These are phyloP conservation scores for Paracorniculantispora psalliotae DNA, from an alignment of 2,329 filamentous ascomycete genomes.

Conservation along the genomic window DNA sequence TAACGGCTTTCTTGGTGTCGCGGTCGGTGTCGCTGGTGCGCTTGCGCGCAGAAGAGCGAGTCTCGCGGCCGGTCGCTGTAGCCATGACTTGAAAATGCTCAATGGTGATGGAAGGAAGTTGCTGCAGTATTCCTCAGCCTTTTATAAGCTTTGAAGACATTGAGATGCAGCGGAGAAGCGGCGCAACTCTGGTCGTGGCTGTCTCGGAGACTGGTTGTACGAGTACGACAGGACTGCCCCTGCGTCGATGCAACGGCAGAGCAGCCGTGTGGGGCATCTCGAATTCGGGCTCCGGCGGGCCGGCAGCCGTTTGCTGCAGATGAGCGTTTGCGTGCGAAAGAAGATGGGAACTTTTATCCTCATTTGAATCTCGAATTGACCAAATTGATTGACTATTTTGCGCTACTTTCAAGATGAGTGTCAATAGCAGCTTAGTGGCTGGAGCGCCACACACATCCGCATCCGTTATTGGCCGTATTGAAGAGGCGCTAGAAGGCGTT, in stretches of 20 bases:
- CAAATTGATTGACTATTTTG: not conserved
- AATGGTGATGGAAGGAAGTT: not conserved
- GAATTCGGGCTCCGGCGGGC: slow-evolving; percentile 9
- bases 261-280: slow-evolving; percentile 8
- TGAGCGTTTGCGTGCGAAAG: not conserved
- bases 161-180: slow-evolving; percentile 5
- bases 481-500: slow-evolving; percentile 28
- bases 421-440: not conserved
- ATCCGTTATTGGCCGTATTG: slow-evolving; percentile 30
- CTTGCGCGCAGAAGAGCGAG: slow-evolving; percentile 36
- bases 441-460: slow-evolving; percentile 15
- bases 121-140: not conserved
- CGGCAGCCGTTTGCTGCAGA: not conserved
- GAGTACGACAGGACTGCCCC: slow-evolving; percentile 6
- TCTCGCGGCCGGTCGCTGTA: slow-evolving; percentile 25
- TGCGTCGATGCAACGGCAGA: not conserved
- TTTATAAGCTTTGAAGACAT: slow-evolving; percentile 1
- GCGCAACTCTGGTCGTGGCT: not conserved
- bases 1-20: slow-evolving; percentile 41
- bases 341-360: not conserved
- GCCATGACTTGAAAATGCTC: slow-evolving; percentile 20
- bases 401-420: not conserved
- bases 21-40: slow-evolving; percentile 33
- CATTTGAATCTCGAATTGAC: not conserved
- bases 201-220: not conserved